A percentile compares a stretch with the other conserved stretches of the same genome.
phyloP scores from a whole-genome alignment of 345 rosid species.

The Jatropha curcas region DNA sequence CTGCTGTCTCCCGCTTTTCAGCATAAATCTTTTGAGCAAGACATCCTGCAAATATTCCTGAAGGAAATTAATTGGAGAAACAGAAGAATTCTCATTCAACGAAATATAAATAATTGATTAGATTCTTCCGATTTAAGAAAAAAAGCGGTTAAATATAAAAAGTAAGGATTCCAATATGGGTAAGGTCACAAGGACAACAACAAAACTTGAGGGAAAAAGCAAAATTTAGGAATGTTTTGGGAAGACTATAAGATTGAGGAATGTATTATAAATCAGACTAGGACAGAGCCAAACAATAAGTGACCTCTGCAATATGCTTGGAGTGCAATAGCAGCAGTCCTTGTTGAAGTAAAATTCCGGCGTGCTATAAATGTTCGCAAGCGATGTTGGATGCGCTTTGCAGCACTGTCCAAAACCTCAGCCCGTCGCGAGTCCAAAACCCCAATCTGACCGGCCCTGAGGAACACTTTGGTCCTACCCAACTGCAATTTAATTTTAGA shows the following conservation, averaged over 20 bases:
- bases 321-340: constrained; percentile 61
- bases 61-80: constrained; percentile 9
- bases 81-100: neutral
- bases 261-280: neutral
- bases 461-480: constrained; percentile 94
- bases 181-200: too few relatives aligned
- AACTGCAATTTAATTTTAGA: constrained; percentile 50
- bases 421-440: constrained; percentile 76
- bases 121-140: neutral
- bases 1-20: constrained; percentile 61
- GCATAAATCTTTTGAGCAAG: constrained; percentile 61
- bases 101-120: neutral
- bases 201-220: too few relatives aligned
- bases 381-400: constrained; percentile 66
- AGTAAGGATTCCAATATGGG: too few relatives aligned
- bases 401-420: constrained; percentile 84
- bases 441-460: constrained; percentile 98
- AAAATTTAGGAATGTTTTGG: neutral
- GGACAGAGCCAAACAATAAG: constrained; percentile 4
- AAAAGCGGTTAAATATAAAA: neutral
- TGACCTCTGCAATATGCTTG: constrained; percentile 91
- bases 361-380: constrained; percentile 61
- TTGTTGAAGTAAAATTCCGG: constrained; percentile 49
- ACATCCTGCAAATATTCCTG: constrained; percentile 58
- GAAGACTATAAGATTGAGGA: neutral